These are phyloP conservation scores for Fusarium proliferatum DNA, from an alignment of 2,329 filamentous ascomycete species.

Conservation along the genomic window DNA sequence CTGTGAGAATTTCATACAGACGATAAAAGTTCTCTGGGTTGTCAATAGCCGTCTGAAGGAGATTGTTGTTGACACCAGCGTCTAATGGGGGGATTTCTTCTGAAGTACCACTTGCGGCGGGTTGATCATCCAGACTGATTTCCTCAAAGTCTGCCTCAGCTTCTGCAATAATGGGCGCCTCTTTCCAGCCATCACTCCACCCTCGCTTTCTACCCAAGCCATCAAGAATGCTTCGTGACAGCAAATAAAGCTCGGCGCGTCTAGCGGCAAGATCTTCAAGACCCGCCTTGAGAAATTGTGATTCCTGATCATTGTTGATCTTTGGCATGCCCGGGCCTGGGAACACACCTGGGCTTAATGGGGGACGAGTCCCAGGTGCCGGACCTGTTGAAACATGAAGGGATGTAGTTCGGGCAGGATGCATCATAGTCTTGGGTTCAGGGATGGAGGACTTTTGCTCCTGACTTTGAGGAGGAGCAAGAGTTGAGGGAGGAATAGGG, in stretches of 20 bases:
- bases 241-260: conserved; percentile 82
- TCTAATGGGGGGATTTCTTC: conserved; percentile 41
- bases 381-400: conserved; percentile 57
- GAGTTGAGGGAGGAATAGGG: conserved; percentile 71
- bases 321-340: conserved; percentile 59
- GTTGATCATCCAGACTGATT: conserved; percentile 62
- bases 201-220: conserved; percentile 75
- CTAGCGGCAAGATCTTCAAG: conserved; percentile 84
- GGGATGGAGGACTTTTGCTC: conserved; percentile 73
- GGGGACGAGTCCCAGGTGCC: conserved; percentile 51
- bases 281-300: conserved; percentile 70
- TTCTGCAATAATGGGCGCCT: conserved; percentile 64
- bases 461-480: conserved; percentile 58
- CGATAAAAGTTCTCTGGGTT: conserved; percentile 73
- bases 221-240: conserved; percentile 84
- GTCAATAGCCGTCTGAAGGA: conserved; percentile 70
- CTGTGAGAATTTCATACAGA: conserved; percentile 81
- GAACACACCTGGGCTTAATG: conserved; percentile 65
- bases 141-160: conserved; percentile 66
- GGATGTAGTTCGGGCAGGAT: conserved; percentile 73
- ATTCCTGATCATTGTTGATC: conserved; percentile 54
- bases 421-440: conserved; percentile 77
- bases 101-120: conserved; percentile 14
- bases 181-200: conserved; percentile 82
- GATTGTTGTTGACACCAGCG: conserved; percentile 55